Base-by-base conservation (phyloP, 2,329 filamentous ascomycete species). In the Botryotinia convoluta region DNA sequence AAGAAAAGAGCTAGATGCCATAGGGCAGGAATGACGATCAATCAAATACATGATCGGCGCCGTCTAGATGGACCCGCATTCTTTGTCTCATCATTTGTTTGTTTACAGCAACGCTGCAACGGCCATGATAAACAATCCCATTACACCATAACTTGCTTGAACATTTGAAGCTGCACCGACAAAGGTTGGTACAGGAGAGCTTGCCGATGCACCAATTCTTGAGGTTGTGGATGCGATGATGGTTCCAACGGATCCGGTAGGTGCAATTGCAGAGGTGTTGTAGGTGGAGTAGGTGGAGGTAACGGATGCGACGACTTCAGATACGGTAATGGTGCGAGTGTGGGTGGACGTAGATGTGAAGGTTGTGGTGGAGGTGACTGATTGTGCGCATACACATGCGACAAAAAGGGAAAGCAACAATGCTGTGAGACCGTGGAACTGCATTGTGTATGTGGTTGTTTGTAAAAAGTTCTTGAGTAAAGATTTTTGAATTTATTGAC, bases 341-440 rank as follows among this genome's bases (percentile, higher is more conserved):
- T 26, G 22, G 39, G 62, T 60, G 8, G 70, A 54, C 29, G 70
- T 72, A 18, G 62, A 45, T 10, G 62, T 68, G 61, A n/a, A 60
- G 32, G 70, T 72, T 4, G 51, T 72, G 2, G 45, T 68, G 26
- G 70, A 67, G 37, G 45, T 45, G 3, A 42, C 18, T 37, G 45
- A 54, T 59, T 72, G 39, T n/a, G 62, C 70, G 62, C 70, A 68
- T 9, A 72, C 70, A 6, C 39, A 68, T 48, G 70, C 70, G 62
- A 72, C 70, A 14, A 72, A 59, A 12, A 72, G 37, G 70, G 70
- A 72, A 39, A 72, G 37, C 22, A 68, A 59, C 26, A 72, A 68
- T 48, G 70, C 62, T n/a, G 62, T 44, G 37, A 72, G 29, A 68
- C 48, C 29, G 45, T 67, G 62, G 22, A 72, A 72, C 22, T 72